These are phyloP conservation scores for Rhizophagus prolifer DNA, from an alignment of 192 early-diverging fungal species.

Conservation along the genomic window DNA sequence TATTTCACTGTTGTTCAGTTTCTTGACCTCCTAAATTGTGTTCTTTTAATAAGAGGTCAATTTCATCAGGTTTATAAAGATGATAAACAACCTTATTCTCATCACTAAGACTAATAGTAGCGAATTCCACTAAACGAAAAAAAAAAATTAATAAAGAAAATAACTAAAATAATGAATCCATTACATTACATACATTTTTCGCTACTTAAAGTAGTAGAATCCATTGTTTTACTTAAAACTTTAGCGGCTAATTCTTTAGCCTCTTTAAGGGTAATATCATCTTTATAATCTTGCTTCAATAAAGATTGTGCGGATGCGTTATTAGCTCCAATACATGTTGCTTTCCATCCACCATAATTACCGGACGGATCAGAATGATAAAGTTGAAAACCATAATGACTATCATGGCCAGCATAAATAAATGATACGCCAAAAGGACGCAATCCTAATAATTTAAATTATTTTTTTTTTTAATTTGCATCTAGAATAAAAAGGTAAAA, in stretches of 20 bases:
- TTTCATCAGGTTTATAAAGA: slow-evolving; percentile 70
- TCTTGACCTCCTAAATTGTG: slow-evolving; percentile 51
- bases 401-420: slow-evolving; percentile 93
- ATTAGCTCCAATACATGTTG: slow-evolving; percentile 97
- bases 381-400: slow-evolving; percentile 90
- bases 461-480: background rate
- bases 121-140: slow-evolving; percentile 76
- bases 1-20: slow-evolving; percentile 23
- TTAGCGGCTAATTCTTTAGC: slow-evolving; percentile 91
- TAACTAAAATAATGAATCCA: background rate
- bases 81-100: slow-evolving; percentile 62
- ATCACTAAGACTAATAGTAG: slow-evolving; percentile 70
- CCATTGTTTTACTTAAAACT: slow-evolving; percentile 97
- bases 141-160: slow-evolving; percentile 19
- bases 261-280: slow-evolving; percentile 79
- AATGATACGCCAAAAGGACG: slow-evolving; percentile 99
- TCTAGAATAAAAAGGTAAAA: background rate
- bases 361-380: slow-evolving; percentile 99
- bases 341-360: slow-evolving; percentile 99
- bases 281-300: slow-evolving; percentile 97
- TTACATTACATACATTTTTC: slow-evolving; percentile 77
- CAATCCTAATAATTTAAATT: slow-evolving; percentile 49
- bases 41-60: slow-evolving; percentile 80
- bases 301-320: slow-evolving; percentile 87
- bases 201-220: slow-evolving; percentile 83